Evolutionary conservation across 2,329 filamentous ascomycete species (phyloP).

Genomic region (Ophiostoma australiae): DNA sequence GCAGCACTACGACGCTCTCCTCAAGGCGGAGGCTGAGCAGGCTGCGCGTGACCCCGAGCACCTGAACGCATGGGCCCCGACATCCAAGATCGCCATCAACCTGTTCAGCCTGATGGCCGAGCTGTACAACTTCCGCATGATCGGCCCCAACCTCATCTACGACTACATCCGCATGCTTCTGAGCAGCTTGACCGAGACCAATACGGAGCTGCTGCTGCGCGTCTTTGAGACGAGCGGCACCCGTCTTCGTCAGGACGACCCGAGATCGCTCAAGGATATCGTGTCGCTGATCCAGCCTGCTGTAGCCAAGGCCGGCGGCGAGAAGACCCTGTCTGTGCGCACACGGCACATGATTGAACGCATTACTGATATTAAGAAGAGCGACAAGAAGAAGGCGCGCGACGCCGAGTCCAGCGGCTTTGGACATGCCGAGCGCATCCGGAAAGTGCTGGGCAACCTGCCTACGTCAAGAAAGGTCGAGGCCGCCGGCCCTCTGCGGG

Average conservation of each 20-base stretch:
- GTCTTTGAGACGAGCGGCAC: conserved; percentile 78
- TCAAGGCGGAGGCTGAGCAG: conserved; percentile 30
- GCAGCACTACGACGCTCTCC: conserved; percentile 51
- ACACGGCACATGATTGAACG: conserved; percentile 98
- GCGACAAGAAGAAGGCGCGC: conserved; percentile 65
- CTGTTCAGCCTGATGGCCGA: conserved; percentile 77
- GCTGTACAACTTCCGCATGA: conserved; percentile 86
- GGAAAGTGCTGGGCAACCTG: conserved; percentile 76
- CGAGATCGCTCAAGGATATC: conserved; percentile 82
- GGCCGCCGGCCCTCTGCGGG: conserved; percentile 72
- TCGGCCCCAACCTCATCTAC: conserved; percentile 78
- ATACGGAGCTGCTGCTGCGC: conserved; percentile 81
- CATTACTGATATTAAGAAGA: conserved; percentile 92
- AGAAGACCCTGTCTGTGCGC: conserved; percentile 70
- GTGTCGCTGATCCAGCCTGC: conserved; percentile 71
- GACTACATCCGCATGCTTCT: conserved; percentile 83
- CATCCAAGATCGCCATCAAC: conserved; percentile 65
- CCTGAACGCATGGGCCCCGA: conserved; percentile 19
- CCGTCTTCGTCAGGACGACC: conserved; percentile 82
- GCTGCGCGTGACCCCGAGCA: conserved; percentile 22
- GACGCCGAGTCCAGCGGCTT: conserved; percentile 54
- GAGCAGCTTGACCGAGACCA: conserved; percentile 69
- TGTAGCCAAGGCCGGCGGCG: conserved; percentile 57
- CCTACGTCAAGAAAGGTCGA: conserved; percentile 59
- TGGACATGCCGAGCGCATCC: conserved; percentile 83